phyloP scores from a whole-genome alignment of 1,139 yeast species.

The Blastobotrys elegans region DNA sequence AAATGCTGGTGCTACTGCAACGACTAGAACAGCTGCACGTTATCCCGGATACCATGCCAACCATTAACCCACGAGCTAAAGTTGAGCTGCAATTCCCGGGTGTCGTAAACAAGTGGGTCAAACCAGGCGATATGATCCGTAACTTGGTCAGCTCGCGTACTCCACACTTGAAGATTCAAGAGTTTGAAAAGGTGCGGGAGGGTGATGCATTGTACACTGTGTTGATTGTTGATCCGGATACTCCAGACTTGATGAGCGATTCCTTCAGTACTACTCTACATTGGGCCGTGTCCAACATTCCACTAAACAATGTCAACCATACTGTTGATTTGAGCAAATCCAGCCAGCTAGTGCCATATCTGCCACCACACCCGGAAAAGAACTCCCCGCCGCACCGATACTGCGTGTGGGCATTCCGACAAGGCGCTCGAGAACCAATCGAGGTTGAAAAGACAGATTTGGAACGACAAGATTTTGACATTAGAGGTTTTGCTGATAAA shows the following conservation, averaged over 20 bases:
- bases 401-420: constrained; percentile 88
- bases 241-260: constrained; percentile 70
- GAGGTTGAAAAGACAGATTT: constrained; percentile 21
- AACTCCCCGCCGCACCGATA: constrained; percentile 80
- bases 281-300: constrained; percentile 73
- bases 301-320: constrained; percentile 55
- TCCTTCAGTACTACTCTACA: constrained; percentile 67
- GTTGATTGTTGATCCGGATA: constrained; percentile 84
- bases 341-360: constrained; percentile 55
- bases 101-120: constrained; percentile 63
- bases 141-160: constrained; percentile 67
- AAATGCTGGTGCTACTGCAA: constrained; percentile 74
- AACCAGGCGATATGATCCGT: constrained; percentile 73
- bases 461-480: constrained; percentile 53
- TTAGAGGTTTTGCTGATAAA: constrained; percentile 57
- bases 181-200: constrained; percentile 52
- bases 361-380: constrained; percentile 87
- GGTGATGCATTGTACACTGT: constrained; percentile 59
- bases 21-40: constrained; percentile 80
- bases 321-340: constrained; percentile 46
- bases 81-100: constrained; percentile 70
- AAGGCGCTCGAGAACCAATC: constrained; percentile 32
- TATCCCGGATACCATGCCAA: constrained; percentile 91
- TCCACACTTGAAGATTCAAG: constrained; percentile 71
- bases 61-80: constrained; percentile 76